phyloP scores from a whole-genome alignment of 2,329 filamentous ascomycete species.

The Drechmeria coniospora region DNA sequence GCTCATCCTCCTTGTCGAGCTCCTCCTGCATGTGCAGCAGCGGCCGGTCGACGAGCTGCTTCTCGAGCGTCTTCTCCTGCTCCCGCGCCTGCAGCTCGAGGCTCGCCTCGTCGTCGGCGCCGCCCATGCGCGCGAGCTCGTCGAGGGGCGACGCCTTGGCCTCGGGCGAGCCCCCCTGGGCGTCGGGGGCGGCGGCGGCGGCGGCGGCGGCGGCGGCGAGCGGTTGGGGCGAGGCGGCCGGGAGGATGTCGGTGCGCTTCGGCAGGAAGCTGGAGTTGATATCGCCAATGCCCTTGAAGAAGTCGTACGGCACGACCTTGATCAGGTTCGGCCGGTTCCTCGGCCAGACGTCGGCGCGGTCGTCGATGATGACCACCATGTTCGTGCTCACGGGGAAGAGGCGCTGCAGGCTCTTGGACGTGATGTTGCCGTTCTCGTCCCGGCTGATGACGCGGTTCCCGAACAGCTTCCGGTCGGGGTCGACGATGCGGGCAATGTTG shows the following conservation, averaged over 20 bases:
- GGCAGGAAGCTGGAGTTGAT: conserved; percentile 97
- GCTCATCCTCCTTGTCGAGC: conserved; percentile 61
- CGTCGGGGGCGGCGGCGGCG: conserved; percentile 34
- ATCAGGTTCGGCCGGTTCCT: conserved; percentile 84
- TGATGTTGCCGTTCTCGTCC: conserved; percentile 90
- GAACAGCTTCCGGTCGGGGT: conserved; percentile 78
- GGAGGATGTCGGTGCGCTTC: conserved; percentile 46
- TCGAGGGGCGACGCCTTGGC: conserved; percentile 40
- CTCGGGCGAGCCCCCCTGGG: conserved; percentile 27
- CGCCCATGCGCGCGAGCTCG: conserved; percentile 62
- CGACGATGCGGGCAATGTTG: conserved; percentile 82
- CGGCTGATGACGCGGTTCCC: conserved; percentile 90
- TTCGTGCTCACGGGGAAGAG: conserved; percentile 94
- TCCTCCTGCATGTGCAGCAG: conserved; percentile 84
- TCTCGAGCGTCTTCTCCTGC: conserved; percentile 75
- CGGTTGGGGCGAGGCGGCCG: conserved; percentile 6
- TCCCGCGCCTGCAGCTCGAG: conserved; percentile 66
- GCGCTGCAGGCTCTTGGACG: conserved; percentile 75
- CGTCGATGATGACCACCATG: conserved; percentile 99
- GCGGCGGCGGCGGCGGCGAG: conserved; percentile 4
- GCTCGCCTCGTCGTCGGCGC: conserved; percentile 49
- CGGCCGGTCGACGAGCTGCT: conserved; percentile 78
- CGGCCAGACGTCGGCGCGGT: conserved; percentile 88
- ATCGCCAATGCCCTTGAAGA: conserved; percentile 94
- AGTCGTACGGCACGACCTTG: conserved; percentile 90